Base-by-base conservation (phyloP, 257 asterid species). In the Plectranthus barbatus region DNA sequence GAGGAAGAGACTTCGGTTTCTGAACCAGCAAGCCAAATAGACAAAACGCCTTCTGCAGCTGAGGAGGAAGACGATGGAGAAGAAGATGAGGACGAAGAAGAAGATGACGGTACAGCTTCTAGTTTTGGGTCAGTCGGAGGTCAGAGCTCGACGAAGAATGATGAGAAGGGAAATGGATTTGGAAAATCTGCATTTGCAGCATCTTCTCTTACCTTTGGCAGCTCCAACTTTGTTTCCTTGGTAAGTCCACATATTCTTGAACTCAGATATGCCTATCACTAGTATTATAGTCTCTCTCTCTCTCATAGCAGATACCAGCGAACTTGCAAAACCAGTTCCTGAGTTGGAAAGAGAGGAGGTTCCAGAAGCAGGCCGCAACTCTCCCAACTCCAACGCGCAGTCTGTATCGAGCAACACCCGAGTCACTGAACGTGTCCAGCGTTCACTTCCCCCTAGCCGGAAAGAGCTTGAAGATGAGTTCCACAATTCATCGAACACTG, bases 151-250 rank as follows among this genome's bases (percentile, higher is more conserved):
- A 14, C 37, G 12, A 75, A 66, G 48, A 76, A 62, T 36, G 84
- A 78, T 61, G 71, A 61, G 72, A 81, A 76, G 56, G 84, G 80
- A 31, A 68, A 62, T 15, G 69, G 69, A 62, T 64, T 65, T n/a
- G 95, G 95, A 56, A 89, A 72, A 69, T 79, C 99, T 41, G 81
- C 95, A 24, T 92, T 89, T 69, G 99, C 96, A 36, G 78, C 95
- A 37, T 36, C 92, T n/a, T 89, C 99, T 10, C 76, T 89, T 42
- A 74, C 94, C 9, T 81, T 89, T 62, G 80, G 79, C 33, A 61
- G 77, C 58, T 70, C 81, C 52, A 68, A 72, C 70, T 77, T 90
- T 18, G 33, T 78, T 55, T 67, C 91, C 11, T 66, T 71, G 66
- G 99, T 91, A 69, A 83, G 85, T 70, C 48, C 9, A 44, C 15